Conservation (phyloP, 768 basidiomycete species). For the Leccinellum luteum region DNA sequence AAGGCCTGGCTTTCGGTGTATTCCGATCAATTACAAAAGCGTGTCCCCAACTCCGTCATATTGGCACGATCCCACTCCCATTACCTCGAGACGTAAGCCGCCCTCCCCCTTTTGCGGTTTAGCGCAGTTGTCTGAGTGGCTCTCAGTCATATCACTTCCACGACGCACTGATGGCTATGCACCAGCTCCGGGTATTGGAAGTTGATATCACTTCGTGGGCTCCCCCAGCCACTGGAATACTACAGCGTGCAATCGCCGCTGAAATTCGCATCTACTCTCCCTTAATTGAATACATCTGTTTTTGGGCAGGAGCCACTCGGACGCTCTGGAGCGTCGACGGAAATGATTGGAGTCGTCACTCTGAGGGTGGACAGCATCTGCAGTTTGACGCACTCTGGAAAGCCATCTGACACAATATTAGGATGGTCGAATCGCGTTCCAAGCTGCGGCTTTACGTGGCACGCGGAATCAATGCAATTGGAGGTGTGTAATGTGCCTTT, state of each 20-base stretch:
- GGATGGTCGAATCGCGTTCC: conserved; percentile 10
- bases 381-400: conserved; percentile 33
- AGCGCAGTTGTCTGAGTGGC: conserved; percentile 20
- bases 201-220: conserved; percentile 37
- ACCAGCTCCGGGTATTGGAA: conserved; percentile 35
- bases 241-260: conserved; percentile 37
- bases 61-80: conserved; percentile 39
- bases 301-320: conserved; percentile 33
- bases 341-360: conserved; percentile 34
- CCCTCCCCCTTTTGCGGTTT: conserved; percentile 1
- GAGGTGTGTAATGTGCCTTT: conserved; percentile 24
- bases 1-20: conserved; percentile 28
- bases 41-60: conserved; percentile 35
- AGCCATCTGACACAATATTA: conserved; percentile 13
- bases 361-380: conserved; percentile 25
- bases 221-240: conserved; percentile 27
- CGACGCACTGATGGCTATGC: conserved; percentile 33
- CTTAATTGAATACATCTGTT: conserved; percentile 31
- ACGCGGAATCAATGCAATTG: conserved; percentile 14
- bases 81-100: conserved; percentile 36
- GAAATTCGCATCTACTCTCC: conserved; percentile 40
- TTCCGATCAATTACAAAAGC: conserved; percentile 33
- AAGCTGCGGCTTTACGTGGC: conserved; percentile 28
- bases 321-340: conserved; percentile 33
- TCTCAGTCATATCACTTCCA: conserved; percentile 35